phyloP scores from a whole-genome alignment of 139 green algal species.

The Volvox reticuliferus region DNA sequence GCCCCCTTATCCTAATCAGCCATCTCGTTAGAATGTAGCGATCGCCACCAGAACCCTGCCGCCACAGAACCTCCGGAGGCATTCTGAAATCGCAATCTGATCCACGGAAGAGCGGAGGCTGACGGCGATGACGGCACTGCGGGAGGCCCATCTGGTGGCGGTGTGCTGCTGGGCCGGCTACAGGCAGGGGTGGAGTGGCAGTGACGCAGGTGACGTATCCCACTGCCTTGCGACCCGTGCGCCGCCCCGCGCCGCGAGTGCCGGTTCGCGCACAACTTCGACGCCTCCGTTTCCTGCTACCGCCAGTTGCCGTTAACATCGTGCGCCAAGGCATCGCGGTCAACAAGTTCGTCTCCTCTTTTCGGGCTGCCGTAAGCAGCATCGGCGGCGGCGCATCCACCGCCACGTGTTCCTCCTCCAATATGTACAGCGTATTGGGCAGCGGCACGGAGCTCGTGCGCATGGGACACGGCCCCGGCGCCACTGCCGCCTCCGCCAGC shows the following conservation, averaged over 20 bases:
- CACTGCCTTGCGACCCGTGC: no score
- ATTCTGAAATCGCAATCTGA: constrained; percentile 40
- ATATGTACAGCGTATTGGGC: not conserved
- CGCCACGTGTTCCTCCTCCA: not conserved
- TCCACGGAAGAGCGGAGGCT: constrained; percentile 55
- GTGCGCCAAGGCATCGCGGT: no score
- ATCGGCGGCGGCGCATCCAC: no score
- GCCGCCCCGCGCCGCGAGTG: no score
- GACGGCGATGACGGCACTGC: constrained; percentile 1
- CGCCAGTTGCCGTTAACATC: no score
- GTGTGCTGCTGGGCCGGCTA: constrained; percentile 44
- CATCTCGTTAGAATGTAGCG: no score
- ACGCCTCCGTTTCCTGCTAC: no score
- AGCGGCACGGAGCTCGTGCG: not conserved
- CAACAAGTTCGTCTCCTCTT: not conserved
- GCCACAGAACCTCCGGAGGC: no score
- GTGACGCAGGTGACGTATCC: no score
- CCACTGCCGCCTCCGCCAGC: not conserved
- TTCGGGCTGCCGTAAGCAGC: not conserved
- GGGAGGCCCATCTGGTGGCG: not conserved
- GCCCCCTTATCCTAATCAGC: no score
- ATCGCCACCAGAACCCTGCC: no score
- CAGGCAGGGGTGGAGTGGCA: constrained; percentile 65
- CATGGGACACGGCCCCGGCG: not conserved
- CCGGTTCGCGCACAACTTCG: no score